Evolutionary conservation across 2,329 filamentous ascomycete species (phyloP).

Genomic region (Cyanodermella asteris): DNA sequence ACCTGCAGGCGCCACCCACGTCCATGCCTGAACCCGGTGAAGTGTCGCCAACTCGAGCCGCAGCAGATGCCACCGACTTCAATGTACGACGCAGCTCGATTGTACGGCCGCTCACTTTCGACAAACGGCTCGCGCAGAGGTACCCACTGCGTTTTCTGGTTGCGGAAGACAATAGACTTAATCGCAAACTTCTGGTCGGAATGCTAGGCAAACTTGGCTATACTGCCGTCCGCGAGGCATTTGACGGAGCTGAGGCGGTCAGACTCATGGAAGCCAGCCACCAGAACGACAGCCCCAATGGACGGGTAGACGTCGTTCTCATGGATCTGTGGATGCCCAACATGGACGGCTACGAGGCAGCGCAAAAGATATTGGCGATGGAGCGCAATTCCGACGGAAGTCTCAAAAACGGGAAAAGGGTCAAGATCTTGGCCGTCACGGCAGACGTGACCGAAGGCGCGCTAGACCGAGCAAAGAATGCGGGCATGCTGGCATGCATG

Average conservation of each 20-base stretch:
- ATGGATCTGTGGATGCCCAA: slow-evolving; percentile 64
- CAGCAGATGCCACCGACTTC: too few species aligned
- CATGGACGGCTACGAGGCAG: slow-evolving; percentile 51
- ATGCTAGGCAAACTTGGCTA: slow-evolving; percentile 50
- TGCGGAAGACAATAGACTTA: slow-evolving; percentile 53
- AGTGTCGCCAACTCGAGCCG: slow-evolving; percentile 1
- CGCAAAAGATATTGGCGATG: slow-evolving; percentile 37
- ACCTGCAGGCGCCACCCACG: slow-evolving; percentile 3
- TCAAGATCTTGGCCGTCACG: slow-evolving; percentile 38
- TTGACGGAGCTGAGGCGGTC: slow-evolving; percentile 47
- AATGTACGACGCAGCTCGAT: slow-evolving; percentile 10
- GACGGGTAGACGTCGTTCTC: slow-evolving; percentile 44
- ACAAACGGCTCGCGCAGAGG: slow-evolving; percentile 34
- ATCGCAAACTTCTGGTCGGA: slow-evolving; percentile 41
- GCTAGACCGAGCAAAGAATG: slow-evolving; percentile 34
- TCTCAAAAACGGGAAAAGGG: slow-evolving; percentile 7
- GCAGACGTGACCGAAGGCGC: slow-evolving; percentile 45
- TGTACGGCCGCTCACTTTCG: slow-evolving; percentile 14
- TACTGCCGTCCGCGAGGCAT: slow-evolving; percentile 38
- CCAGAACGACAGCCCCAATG: slow-evolving; percentile 10
- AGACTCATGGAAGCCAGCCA: slow-evolving; percentile 15
- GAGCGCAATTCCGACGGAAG: slow-evolving; percentile 10
- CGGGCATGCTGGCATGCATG: slow-evolving; percentile 47
- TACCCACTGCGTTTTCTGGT: slow-evolving; percentile 46
- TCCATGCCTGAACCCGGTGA: slow-evolving; percentile 3